Evolutionary conservation across 1,139 yeast species (phyloP).

Genomic region (Sporopachydermia cereana): DNA sequence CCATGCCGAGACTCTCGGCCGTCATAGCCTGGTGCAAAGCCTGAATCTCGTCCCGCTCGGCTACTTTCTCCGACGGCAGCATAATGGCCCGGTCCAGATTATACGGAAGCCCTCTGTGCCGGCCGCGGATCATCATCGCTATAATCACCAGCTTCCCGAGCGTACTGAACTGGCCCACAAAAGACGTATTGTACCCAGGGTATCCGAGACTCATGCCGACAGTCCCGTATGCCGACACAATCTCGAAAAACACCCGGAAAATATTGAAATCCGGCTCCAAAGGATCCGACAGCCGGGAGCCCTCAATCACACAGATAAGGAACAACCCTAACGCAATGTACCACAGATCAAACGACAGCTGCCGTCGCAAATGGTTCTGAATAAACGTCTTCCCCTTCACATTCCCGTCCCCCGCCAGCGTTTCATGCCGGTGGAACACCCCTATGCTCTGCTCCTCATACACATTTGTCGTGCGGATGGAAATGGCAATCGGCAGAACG

Average conservation of each 20-base stretch:
- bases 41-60: conserved; percentile 55
- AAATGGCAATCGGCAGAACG: conserved; percentile 88
- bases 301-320: conserved; percentile 78
- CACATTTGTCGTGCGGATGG: conserved; percentile 92
- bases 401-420: conserved; percentile 12
- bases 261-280: conserved; percentile 44
- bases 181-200: conserved; percentile 53
- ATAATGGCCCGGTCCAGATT: conserved; percentile 89
- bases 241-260: conserved; percentile 72
- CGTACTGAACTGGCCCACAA: conserved; percentile 58
- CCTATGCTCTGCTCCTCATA: conserved; percentile 96
- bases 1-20: not conserved
- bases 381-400: conserved; percentile 45
- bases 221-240: conserved; percentile 91
- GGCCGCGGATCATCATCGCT: conserved; percentile 86
- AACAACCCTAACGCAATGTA: conserved; percentile 79
- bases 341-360: conserved; percentile 92
- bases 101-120: conserved; percentile 95
- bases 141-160: conserved; percentile 76
- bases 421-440: conserved; percentile 41
- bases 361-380: conserved; percentile 83
- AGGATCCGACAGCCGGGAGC: conserved; percentile 38
- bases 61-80: conserved; percentile 64
- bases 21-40: conserved; percentile 21
- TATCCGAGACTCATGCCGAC: conserved; percentile 88